Evolutionary conservation across 441 rosid genomes (phyloP).

Genomic region (Adansonia madagascariensis): DNA sequence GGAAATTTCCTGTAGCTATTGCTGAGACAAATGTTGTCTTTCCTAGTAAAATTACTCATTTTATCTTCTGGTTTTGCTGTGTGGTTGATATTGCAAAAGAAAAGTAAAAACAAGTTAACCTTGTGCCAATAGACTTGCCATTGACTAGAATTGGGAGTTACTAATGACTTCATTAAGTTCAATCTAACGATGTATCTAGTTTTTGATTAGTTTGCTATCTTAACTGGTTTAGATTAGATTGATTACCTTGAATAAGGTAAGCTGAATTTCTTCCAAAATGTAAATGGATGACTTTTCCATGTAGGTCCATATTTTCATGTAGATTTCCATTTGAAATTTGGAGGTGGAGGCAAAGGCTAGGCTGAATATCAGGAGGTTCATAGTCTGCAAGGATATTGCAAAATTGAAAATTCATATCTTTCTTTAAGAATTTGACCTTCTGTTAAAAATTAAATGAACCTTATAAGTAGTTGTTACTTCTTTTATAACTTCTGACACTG

Average conservation of each 20-base stretch:
- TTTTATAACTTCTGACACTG: background rate
- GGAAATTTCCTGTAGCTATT: background rate
- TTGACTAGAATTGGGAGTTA: background rate
- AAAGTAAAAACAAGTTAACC: background rate
- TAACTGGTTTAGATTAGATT: background rate
- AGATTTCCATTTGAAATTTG: background rate
- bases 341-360: background rate
- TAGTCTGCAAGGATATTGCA: background rate
- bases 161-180: background rate
- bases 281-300: background rate
- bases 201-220: constrained; percentile 4
- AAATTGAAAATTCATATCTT: background rate
- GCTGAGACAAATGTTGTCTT: background rate
- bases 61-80: constrained; percentile 12
- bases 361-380: background rate
- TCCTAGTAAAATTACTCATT: background rate
- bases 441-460: background rate
- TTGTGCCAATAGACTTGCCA: background rate
- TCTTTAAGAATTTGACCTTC: background rate
- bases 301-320: background rate
- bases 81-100: background rate
- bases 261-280: background rate
- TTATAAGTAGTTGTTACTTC: background rate
- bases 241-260: background rate
- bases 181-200: background rate